These are phyloP conservation scores for Stropharia rugosoannulata DNA, from an alignment of 768 basidiomycete genomes.

Conservation along the genomic window DNA sequence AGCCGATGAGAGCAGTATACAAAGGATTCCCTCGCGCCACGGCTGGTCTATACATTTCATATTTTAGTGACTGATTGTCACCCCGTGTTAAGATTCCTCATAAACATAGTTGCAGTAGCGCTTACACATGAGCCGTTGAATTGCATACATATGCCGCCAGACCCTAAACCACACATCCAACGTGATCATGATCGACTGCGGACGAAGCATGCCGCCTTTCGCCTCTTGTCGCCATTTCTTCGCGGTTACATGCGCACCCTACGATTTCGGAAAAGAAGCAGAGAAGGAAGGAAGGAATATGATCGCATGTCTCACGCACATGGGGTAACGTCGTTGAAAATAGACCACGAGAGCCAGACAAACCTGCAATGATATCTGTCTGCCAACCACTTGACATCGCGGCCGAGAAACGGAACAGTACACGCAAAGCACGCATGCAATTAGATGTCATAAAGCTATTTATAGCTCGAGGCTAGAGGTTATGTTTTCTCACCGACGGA, in stretches of 20 bases:
- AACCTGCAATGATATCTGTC: background rate
- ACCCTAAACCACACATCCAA: too few relatives aligned
- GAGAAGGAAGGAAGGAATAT: background rate
- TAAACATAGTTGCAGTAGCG: too few relatives aligned
- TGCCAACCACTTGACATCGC: conserved; percentile 1
- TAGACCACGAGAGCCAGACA: background rate
- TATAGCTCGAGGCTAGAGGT: background rate
- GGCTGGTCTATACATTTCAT: too few relatives aligned
- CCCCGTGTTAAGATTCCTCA: too few relatives aligned
- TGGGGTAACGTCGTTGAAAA: conserved; percentile 4
- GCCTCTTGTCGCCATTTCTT: conserved; percentile 10
- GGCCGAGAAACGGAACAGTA: conserved; percentile 5
- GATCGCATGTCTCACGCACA: conserved; percentile 1
- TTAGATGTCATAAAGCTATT: background rate
- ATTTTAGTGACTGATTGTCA: too few relatives aligned
- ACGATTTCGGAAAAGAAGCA: background rate
- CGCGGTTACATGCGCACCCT: conserved; percentile 8
- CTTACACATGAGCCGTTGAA: too few relatives aligned
- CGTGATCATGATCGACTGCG: background rate
- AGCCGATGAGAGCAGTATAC: too few relatives aligned
- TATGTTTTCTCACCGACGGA: too few relatives aligned
- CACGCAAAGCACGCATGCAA: background rate
- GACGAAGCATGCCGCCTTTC: background rate
- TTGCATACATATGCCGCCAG: too few relatives aligned
- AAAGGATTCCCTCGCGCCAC: too few relatives aligned